phyloP scores from a whole-genome alignment of 2,329 filamentous ascomycete genomes.

The Colletotrichum cordylinicola region DNA sequence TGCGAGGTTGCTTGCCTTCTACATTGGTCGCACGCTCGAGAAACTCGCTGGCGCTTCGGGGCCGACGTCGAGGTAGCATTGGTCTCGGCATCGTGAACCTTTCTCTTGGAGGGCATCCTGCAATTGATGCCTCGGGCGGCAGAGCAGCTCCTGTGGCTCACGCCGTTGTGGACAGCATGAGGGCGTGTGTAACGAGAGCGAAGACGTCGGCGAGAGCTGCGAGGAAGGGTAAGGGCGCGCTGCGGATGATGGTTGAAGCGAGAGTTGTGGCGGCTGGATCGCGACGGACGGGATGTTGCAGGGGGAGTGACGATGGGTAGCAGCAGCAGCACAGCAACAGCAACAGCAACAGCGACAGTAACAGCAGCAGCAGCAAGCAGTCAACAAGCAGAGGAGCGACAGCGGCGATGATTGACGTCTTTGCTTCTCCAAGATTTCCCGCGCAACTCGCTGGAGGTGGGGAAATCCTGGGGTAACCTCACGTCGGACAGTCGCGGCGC shows the following conservation, averaged over 20 bases:
- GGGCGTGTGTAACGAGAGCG: not conserved
- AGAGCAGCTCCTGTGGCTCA: constrained; percentile 17
- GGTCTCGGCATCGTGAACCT: constrained; percentile 30
- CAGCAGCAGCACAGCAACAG: not conserved
- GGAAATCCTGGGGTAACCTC: constrained; percentile 20
- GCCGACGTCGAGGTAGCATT: constrained; percentile 27
- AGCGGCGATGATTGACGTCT: constrained; percentile 9
- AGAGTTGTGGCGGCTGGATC: not conserved
- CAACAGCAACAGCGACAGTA: not conserved
- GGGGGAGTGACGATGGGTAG: not conserved
- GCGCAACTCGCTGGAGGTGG: constrained; percentile 1
- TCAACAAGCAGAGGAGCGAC: not conserved
- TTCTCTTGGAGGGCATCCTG: constrained; percentile 46
- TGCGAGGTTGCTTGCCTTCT: constrained; percentile 38
- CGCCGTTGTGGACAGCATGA: constrained; percentile 16
- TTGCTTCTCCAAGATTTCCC: constrained; percentile 10
- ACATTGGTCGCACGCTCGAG: constrained; percentile 73
- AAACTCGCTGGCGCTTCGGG: constrained; percentile 68
- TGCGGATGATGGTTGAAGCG: not conserved
- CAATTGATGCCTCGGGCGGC: constrained; percentile 12
- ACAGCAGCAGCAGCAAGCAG: not conserved
- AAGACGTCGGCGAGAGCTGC: not conserved
- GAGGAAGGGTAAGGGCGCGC: not conserved
- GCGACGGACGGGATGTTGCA: not conserved
- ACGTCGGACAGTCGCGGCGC: not conserved